Base-by-base conservation (phyloP, 768 basidiomycete species). In the Imleria badia region DNA sequence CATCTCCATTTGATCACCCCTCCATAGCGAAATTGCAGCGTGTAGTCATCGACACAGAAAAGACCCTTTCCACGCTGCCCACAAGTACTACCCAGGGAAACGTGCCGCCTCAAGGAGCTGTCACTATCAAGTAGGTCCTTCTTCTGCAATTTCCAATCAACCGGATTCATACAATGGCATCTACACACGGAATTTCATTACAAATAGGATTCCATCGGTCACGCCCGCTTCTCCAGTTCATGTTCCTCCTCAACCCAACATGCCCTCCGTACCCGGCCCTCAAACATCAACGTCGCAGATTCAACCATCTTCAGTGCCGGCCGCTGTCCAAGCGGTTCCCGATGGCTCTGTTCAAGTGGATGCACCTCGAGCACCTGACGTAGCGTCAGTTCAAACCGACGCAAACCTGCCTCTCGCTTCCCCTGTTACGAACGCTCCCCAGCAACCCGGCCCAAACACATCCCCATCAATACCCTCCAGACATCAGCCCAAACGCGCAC, bases 401-500 rank as follows among this genome's bases (percentile, higher is more conserved):
- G 15, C 45, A 11, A 34, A n/a, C 31, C 23, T 39, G 9, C 14
- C 46, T 29, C 35, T 29, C n/a, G 7, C 19, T 8, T 44, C 56
- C 5, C 49, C 54, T 15, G 39, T 49, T 6, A 35, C 20, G 15
- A 50, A 26, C 47, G 33, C 29, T 15, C 34, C 45, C 5, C 50
- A 50, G 3, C 39, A 42, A 23, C 42, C n/a, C 3, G 17, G 31
- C 7, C 51, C 29, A 53, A 42, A 19, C 8, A 14, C 29, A 17
- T 39, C 59, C 2, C 10, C 57, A 10, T 15, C 52, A 7, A 33
- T 50, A 31, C 13, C 48, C 8, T 29, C 46, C 14, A 70, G 60
- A 20, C 71, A 63, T 36, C 65, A 71, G 4, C 69, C 71, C 13
- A 71, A 60, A 42, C 69, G 69, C 23, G 30, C 35, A 30, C 57